These are phyloP conservation scores for Lactifluus subvellereus DNA, from an alignment of 768 basidiomycete genomes.

Conservation along the genomic window DNA sequence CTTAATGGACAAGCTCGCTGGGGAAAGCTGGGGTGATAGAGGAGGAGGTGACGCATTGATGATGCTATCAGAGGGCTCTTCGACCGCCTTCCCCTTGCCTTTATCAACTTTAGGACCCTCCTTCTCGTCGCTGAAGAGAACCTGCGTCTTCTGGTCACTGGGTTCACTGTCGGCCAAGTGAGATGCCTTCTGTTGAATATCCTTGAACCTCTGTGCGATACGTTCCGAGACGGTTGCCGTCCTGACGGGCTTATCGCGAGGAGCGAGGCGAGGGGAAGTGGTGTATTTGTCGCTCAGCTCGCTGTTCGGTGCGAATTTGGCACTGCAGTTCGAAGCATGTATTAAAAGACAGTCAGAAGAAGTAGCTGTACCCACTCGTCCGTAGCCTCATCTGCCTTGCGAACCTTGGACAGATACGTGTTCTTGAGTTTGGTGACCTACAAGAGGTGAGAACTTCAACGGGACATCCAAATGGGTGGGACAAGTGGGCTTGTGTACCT, in stretches of 20 bases:
- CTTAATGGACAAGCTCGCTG: conserved; percentile 34
- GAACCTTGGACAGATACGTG: conserved; percentile 69
- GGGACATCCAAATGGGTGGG: background rate
- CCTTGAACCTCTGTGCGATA: conserved; percentile 75
- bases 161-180: conserved; percentile 8
- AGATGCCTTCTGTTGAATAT: conserved; percentile 57
- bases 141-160: conserved; percentile 27
- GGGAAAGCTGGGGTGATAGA: conserved; percentile 56
- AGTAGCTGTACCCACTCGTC: conserved; percentile 66
- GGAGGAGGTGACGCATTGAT: conserved; percentile 51
- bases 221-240: conserved; percentile 83
- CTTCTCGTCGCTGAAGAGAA: conserved; percentile 31
- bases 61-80: conserved; percentile 32
- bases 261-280: conserved; percentile 62
- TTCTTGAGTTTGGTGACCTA: conserved; percentile 63
- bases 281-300: conserved; percentile 69
- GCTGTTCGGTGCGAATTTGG: conserved; percentile 77
- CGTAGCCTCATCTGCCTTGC: conserved; percentile 85
- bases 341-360: conserved; percentile 7
- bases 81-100: conserved; percentile 67
- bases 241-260: conserved; percentile 53
- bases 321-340: conserved; percentile 41
- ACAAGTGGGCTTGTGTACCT: conserved; percentile 38
- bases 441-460: background rate
- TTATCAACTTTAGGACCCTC: conserved; percentile 64